Evolutionary conservation across 2,329 filamentous ascomycete species (phyloP).

Genomic region (Metarhizium rileyi): DNA sequence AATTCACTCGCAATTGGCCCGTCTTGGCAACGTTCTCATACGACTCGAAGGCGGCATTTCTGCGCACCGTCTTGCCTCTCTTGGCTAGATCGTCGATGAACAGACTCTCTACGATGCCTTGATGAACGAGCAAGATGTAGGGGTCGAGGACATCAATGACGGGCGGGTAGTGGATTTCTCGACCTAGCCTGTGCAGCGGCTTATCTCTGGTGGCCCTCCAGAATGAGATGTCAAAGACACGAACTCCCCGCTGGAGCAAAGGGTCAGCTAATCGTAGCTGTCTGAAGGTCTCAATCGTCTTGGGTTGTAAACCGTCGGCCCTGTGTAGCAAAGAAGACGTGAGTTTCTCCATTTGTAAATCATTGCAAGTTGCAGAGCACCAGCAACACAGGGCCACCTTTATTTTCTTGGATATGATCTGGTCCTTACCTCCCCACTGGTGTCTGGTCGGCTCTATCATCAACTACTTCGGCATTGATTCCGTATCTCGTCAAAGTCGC

Average conservation of each 20-base stretch:
- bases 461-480: conserved; percentile 54
- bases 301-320: conserved; percentile 67
- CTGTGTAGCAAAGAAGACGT: conserved; percentile 21
- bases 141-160: conserved; percentile 47
- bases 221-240: conserved; percentile 66
- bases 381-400: background rate
- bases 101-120: conserved; percentile 65
- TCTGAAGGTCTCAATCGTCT: conserved; percentile 67
- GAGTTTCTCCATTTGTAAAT: background rate
- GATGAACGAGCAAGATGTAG: conserved; percentile 53
- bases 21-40: conserved; percentile 37
- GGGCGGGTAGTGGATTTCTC: conserved; percentile 60
- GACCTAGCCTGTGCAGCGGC: conserved; percentile 48
- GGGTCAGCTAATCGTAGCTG: conserved; percentile 65
- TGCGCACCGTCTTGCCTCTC: conserved; percentile 51
- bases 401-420: no score
- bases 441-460: conserved; percentile 60
- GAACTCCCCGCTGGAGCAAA: conserved; percentile 55
- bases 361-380: background rate
- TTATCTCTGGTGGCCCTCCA: conserved; percentile 48
- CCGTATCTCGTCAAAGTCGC: conserved; percentile 53
- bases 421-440: conserved; percentile 44
- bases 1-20: conserved; percentile 38
- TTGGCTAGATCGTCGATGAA: conserved; percentile 60
- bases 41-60: conserved; percentile 54